Conservation (phyloP, 306 rosid genomes). For the Clitoria ternatea region DNA sequence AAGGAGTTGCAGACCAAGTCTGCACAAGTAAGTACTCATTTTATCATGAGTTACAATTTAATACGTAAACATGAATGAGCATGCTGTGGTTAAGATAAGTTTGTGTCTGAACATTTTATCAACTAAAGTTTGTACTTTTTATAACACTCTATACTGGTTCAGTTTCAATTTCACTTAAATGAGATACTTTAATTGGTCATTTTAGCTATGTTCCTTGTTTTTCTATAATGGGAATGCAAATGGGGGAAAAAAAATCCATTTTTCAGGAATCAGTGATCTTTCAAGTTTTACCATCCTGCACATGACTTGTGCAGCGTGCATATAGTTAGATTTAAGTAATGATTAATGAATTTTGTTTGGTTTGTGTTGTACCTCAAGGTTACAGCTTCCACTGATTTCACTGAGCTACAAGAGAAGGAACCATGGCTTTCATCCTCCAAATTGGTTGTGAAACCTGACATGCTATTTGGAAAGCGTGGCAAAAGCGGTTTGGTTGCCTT, state of each 20-base stretch:
- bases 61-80: background rate
- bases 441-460: constrained; percentile 95
- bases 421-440: constrained; percentile 90
- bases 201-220: background rate
- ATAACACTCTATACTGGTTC: background rate
- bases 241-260: background rate
- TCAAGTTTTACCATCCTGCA: background rate
- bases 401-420: constrained; percentile 73
- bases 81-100: background rate
- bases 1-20: constrained; percentile 70
- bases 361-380: constrained; percentile 46
- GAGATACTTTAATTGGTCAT: background rate
- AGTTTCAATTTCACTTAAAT: constrained; percentile 4
- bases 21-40: constrained; percentile 60
- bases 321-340: background rate
- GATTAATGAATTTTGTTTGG: constrained; percentile 9
- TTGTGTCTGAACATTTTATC: background rate
- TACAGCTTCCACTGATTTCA: constrained; percentile 75
- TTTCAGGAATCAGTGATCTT: background rate
- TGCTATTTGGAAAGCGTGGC: constrained; percentile 99
- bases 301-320: background rate
- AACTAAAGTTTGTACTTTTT: background rate
- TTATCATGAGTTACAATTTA: background rate
- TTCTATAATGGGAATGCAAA: background rate
- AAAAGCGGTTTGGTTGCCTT: constrained; percentile 98